Conservation (phyloP, 208 protist species). For the Leishmania guyanensis region DNA sequence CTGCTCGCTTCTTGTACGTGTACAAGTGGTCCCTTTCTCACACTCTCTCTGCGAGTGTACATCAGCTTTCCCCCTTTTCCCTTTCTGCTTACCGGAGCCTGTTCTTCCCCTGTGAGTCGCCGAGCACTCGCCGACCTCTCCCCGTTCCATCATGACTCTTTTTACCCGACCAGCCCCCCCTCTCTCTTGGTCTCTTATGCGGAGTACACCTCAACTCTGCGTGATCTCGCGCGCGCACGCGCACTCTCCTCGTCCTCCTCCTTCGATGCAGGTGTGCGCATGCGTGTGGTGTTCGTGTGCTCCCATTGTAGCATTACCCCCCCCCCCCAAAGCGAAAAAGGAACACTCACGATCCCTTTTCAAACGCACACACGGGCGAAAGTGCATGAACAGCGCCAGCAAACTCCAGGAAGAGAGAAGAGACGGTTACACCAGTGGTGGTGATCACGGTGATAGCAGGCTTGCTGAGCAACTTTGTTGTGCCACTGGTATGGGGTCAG, state of each 20-base stretch:
- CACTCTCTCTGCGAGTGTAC: slow-evolving; percentile 6
- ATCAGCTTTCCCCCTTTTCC: not conserved
- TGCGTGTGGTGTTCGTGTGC: not conserved
- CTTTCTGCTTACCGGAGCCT: slow-evolving; percentile 3
- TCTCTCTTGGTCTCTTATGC: not conserved
- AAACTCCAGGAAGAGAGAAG: not conserved
- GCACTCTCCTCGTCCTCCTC: not conserved
- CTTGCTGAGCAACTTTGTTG: not conserved
- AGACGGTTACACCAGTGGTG: not conserved
- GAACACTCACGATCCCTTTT: not conserved
- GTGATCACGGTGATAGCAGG: not conserved
- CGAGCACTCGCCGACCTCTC: not conserved
- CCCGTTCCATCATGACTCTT: not conserved
- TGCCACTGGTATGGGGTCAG: not conserved
- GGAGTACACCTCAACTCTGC: not conserved
- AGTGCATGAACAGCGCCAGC: not conserved
- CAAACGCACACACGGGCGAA: not conserved
- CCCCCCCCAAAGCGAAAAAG: not conserved
- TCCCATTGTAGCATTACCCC: too few relatives aligned
- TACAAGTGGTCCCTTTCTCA: too few relatives aligned
- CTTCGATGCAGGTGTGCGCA: not conserved
- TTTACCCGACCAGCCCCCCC: not conserved
- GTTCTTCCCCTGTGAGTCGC: not conserved
- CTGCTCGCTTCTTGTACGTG: too few relatives aligned
- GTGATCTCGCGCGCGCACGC: not conserved